Evolutionary conservation across 2,329 filamentous ascomycete species (phyloP), one percentile per base, ranked within the genome.

Genomic region (Ilyonectria robusta): DNA sequence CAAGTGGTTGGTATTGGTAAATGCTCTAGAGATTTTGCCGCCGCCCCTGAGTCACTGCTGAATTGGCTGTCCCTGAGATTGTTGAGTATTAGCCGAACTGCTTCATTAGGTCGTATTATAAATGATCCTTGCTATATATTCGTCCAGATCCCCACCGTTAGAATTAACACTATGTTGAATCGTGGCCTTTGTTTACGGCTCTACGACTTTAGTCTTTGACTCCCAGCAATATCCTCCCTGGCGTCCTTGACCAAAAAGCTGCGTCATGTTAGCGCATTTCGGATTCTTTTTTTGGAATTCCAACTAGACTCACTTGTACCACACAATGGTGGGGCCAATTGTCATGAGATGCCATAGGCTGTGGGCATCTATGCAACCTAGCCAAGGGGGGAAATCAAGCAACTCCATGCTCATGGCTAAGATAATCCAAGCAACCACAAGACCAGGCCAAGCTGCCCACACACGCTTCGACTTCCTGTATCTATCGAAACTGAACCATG

Each of bases 271-370:
- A 81, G 68, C 15, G 31, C 48, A n/a, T 10, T 13, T 51, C n/a
- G 17, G 2, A 21, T 26, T 26, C 5, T 26, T 26, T 26, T 26
- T 46, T 1, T 31, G 9, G n/a, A 29, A 5, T 2, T 54, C 67
- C n/a, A 35, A n/a, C 15, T 48, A 21, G 64, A 91, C 94, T 86
- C 84, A 98, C 95, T 93, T 94, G 81, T 99, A 99, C 93, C 93
- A 98, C 84, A 97, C 88, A 56, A 96, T 84, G 0, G 94, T 94
- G 10, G 96, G 96, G 35, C 88, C 88, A 57, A 99, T 95, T 0
- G 96, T 99, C 63, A 95, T 94, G 68, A 97, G 79, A 86, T 99
- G 96, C 96, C 96, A 99, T 70, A 99, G 81, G 76, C 93, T 95
- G 83, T 99, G 96, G 4, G 96, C 96, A 85, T 99, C 96, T 57